Conservation (phyloP, 1,139 yeast species). For the Scheffersomyces quercinus region DNA sequence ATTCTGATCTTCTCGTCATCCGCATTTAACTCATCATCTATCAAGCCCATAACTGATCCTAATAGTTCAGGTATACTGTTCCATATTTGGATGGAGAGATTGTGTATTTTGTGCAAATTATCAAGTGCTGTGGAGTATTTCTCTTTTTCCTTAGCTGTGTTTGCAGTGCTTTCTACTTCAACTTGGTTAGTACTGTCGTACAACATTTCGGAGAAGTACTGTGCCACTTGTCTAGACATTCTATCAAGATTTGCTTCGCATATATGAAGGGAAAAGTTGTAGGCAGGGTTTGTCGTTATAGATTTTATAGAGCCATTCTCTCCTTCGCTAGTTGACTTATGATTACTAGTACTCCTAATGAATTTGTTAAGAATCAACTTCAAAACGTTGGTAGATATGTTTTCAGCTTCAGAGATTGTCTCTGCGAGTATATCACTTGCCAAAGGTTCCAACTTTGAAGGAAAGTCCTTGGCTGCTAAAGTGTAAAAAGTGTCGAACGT, state of each 20-base stretch:
- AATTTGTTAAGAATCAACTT: constrained; percentile 62
- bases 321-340: constrained; percentile 7
- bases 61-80: constrained; percentile 72
- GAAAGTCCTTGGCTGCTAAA: constrained; percentile 40
- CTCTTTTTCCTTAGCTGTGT: constrained; percentile 1
- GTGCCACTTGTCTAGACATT: constrained; percentile 76
- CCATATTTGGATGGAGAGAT: constrained; percentile 71
- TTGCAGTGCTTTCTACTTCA: constrained; percentile 18
- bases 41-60: constrained; percentile 72
- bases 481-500: constrained; percentile 68
- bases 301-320: constrained; percentile 1
- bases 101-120: constrained; percentile 60
- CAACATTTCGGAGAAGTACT: constrained; percentile 75
- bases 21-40: constrained; percentile 78
- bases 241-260: constrained; percentile 74
- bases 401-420: constrained; percentile 71
- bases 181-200: constrained; percentile 45
- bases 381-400: constrained; percentile 64
- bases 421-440: constrained; percentile 73
- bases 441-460: constrained; percentile 53
- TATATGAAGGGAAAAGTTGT: constrained; percentile 64
- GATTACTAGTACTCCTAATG: constrained; percentile 10
- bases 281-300: constrained; percentile 49
- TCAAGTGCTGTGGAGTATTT: constrained; percentile 31
- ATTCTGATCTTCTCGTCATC: constrained; percentile 64